Evolutionary conservation across 2,329 filamentous ascomycete species (phyloP).

Genomic region (Onygenales sp.): DNA sequence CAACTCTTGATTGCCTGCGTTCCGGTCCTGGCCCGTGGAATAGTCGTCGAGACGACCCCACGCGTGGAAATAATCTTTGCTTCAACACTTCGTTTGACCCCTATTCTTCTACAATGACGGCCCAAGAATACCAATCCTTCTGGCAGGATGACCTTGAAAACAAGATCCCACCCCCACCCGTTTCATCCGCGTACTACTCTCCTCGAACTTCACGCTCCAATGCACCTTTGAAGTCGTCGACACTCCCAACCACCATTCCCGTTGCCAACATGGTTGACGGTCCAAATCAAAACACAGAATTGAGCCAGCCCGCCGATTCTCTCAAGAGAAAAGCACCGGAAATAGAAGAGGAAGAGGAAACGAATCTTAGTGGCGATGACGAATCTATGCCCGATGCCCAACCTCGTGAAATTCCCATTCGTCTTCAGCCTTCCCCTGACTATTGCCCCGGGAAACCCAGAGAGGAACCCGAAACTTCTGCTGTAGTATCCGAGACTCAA

Average conservation of each 20-base stretch:
- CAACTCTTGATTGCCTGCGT: not conserved
- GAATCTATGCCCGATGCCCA: constrained; percentile 3
- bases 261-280: not conserved
- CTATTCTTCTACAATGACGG: no score
- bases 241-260: not conserved
- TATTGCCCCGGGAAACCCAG: no score
- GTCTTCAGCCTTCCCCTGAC: not conserved
- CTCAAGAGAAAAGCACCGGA: constrained; percentile 3
- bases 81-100: no score
- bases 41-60: not conserved
- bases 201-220: no score
- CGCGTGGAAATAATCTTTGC: not conserved
- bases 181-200: no score
- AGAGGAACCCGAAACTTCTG: not conserved
- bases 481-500: not conserved
- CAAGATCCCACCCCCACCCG: no score
- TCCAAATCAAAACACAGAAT: not conserved
- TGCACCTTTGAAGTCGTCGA: not conserved
- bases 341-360: not conserved
- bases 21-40: not conserved
- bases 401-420: not conserved
- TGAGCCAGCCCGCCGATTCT: not conserved
- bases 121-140: no score
- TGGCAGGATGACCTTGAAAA: no score
- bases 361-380: not conserved